phyloP scores from a whole-genome alignment of 495 filamentous ascomycete species.

The Talaromyces borbonicus region DNA sequence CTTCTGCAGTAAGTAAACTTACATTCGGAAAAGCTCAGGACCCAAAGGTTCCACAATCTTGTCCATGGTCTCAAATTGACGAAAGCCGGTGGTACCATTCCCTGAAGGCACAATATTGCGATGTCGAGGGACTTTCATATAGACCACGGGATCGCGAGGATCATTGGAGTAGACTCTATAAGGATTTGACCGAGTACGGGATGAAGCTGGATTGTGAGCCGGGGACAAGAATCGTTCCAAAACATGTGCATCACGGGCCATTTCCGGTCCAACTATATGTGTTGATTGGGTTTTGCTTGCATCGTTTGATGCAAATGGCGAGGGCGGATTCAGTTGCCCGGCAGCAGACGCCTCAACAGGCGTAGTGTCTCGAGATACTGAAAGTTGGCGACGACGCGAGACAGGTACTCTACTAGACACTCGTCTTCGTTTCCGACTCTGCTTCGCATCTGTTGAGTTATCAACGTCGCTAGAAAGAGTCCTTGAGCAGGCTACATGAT shows the following conservation, averaged over 20 bases:
- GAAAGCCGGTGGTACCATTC: constrained; percentile 2
- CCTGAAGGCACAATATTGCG: constrained; percentile 7
- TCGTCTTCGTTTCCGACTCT: constrained; percentile 3
- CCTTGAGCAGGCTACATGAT: constrained; percentile 10
- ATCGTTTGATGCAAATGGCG: background rate
- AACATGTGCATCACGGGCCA: constrained; percentile 19
- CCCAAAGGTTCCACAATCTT: constrained; percentile 6
- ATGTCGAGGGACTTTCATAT: constrained; percentile 12
- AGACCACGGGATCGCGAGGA: constrained; percentile 13
- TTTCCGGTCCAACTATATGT: constrained; percentile 18
- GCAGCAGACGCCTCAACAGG: constrained; percentile 12
- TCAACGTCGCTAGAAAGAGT: constrained; percentile 2
- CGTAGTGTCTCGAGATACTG: constrained; percentile 5
- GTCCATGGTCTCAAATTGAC: constrained; percentile 4
- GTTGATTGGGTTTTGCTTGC: constrained; percentile 7
- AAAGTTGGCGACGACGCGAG: constrained; percentile 5
- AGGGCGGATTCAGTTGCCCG: constrained; percentile 6
- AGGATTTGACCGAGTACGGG: constrained; percentile 5
- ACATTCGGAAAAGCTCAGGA: constrained; percentile 2
- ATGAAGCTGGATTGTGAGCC: background rate
- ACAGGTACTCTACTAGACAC: background rate
- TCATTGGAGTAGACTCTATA: constrained; percentile 6
- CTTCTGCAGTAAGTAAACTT: background rate
- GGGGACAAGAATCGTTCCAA: constrained; percentile 23
- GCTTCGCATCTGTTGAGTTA: constrained; percentile 5